Evolutionary conservation across 192 early-diverging fungal species (phyloP).

Genomic region (Backusella morwellensis): DNA sequence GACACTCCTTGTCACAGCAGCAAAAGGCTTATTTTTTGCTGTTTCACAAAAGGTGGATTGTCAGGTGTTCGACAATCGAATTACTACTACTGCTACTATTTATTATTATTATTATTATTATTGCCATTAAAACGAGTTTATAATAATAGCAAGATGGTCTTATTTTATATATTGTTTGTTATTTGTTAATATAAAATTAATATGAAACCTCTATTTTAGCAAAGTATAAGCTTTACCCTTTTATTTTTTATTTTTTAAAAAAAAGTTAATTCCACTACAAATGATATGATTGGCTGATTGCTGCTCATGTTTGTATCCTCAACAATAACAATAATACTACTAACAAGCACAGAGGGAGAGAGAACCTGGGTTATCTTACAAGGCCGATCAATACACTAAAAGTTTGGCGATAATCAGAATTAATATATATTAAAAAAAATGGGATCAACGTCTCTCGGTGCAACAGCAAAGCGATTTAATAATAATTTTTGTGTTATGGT

Average conservation of each 20-base stretch:
- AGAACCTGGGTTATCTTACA: no score
- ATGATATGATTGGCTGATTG: background rate
- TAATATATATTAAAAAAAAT: no score
- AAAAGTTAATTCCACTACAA: background rate
- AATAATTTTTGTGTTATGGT: no score
- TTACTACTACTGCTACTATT: background rate
- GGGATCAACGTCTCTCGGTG: no score
- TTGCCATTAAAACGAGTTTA: no score
- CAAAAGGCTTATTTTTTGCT: background rate
- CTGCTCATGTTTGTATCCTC: no score
- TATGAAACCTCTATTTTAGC: background rate
- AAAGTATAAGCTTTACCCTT: background rate
- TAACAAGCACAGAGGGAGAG: no score
- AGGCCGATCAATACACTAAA: no score
- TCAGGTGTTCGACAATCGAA: background rate
- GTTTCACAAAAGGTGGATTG: background rate
- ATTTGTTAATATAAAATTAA: background rate
- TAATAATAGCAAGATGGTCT: no score
- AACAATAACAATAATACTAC: no score
- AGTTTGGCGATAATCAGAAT: no score
- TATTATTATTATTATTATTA: background rate
- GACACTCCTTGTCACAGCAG: background rate
- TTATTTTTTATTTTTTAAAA: background rate
- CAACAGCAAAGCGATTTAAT: no score
- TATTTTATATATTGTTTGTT: background rate